Evolutionary conservation across 2,329 filamentous ascomycete species (phyloP).

Genomic region (Penicillium aurantiogriseum): DNA sequence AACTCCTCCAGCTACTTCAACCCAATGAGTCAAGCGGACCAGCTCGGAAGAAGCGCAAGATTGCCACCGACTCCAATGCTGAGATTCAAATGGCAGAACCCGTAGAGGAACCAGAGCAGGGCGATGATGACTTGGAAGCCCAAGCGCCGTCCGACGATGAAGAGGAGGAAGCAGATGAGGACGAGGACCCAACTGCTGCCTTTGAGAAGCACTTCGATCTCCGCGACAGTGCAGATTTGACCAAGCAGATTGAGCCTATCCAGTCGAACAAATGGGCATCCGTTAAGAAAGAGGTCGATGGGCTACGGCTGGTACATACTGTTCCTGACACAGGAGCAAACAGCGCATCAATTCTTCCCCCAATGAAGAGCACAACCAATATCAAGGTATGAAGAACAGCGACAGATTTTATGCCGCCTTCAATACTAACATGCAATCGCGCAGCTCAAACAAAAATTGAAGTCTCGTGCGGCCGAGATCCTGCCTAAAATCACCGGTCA

Average conservation of each 20-base stretch:
- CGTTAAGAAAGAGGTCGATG: slow-evolving; percentile 39
- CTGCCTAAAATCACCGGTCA: slow-evolving; percentile 59
- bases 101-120: slow-evolving; percentile 29
- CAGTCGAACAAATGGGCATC: slow-evolving; percentile 51
- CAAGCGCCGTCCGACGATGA: slow-evolving; percentile 48
- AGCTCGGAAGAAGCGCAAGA: slow-evolving; percentile 54
- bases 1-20: slow-evolving; percentile 57
- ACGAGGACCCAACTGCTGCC: slow-evolving; percentile 59
- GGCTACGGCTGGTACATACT: slow-evolving; percentile 32
- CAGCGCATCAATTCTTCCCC: slow-evolving; percentile 26
- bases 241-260: slow-evolving; percentile 50
- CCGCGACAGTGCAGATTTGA: slow-evolving; percentile 61
- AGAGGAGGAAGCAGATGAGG: slow-evolving; percentile 37
- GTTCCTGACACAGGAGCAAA: slow-evolving; percentile 31
- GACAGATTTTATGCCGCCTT: neutral
- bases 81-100: slow-evolving; percentile 26
- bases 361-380: slow-evolving; percentile 33
- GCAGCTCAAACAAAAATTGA: slow-evolving; percentile 70
- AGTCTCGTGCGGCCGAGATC: slow-evolving; percentile 54
- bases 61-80: slow-evolving; percentile 36
- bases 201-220: slow-evolving; percentile 78
- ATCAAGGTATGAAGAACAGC: slow-evolving; percentile 35
- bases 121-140: slow-evolving; percentile 47
- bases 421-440: slow-evolving; percentile 36
- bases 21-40: slow-evolving; percentile 45